A percentile compares a stretch with the other conserved stretches of the same genome.
These are phyloP conservation scores for Ophiostoma sp. DNA, from an alignment of 2,329 filamentous ascomycete species.

Conservation along the genomic window DNA sequence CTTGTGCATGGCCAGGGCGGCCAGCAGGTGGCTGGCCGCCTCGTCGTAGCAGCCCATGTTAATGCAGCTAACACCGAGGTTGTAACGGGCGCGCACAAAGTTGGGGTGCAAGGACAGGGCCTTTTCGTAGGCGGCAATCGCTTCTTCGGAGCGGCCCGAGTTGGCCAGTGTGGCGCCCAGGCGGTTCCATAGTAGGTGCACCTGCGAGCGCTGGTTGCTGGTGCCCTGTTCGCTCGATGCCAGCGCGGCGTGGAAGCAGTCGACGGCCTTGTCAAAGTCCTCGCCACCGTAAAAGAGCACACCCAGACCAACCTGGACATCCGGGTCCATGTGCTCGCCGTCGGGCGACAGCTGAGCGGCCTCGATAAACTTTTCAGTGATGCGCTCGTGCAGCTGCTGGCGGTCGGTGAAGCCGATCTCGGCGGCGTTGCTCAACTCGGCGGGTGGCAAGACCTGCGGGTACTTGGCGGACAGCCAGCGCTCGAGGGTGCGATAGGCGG, in stretches of 20 bases:
- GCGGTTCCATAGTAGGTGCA: conserved; percentile 96
- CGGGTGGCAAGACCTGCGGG: conserved; percentile 73
- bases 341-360: conserved; percentile 90
- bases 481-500: conserved; percentile 92
- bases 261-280: conserved; percentile 97
- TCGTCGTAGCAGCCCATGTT: conserved; percentile 95
- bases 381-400: conserved; percentile 81
- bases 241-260: conserved; percentile 93
- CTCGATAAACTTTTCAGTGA: conserved; percentile 86
- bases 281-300: conserved; percentile 97
- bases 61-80: conserved; percentile 93
- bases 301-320: conserved; percentile 94
- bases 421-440: conserved; percentile 69
- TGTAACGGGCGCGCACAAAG: conserved; percentile 95
- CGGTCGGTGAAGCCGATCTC: conserved; percentile 95
- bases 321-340: conserved; percentile 94
- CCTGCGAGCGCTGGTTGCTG: conserved; percentile 79
- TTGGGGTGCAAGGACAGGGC: conserved; percentile 88
- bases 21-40: conserved; percentile 87
- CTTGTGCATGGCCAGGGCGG: conserved; percentile 93
- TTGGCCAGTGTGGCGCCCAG: conserved; percentile 95
- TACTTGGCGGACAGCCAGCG: conserved; percentile 97
- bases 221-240: conserved; percentile 80
- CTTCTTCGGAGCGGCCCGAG: conserved; percentile 88
- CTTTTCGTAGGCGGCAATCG: conserved; percentile 93